Base-by-base conservation (phyloP, 768 basidiomycete genomes). In the Dentipellis fragilis region DNA sequence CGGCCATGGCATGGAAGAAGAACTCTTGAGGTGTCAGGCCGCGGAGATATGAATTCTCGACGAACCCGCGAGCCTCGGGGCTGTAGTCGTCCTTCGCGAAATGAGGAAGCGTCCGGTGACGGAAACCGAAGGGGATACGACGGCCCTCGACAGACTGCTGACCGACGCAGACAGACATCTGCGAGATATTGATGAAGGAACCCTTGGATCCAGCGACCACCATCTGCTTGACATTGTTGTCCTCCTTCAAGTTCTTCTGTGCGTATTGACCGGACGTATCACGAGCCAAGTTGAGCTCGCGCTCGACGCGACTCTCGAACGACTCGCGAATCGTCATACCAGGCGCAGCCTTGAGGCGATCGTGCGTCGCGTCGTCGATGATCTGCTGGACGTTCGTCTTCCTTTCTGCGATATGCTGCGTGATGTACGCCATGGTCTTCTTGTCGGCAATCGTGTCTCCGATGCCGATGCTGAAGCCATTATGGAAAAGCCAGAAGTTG, bases 201-300 rank as follows among this genome's bases (percentile, higher is more conserved):
- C 94, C 93, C 72, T 99, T 98, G 11, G 96, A 96, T 22, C 96
- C 96, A 10, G 96, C 94, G 6, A 95, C 92, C 66, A 98, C 95
- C 96, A 99, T 99, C 80, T 98, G 96, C 79, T 98, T 99, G 75
- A 98, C 94, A 64, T 98, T 97, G 78, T 99, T 98, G 73, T 96
- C 94, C 69, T 92, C 91, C 78, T 98, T 98, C 79, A 98, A 76
- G 67, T 87, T 87, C 73, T 93, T 87, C 73, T 98, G 93, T n/a
- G 94, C 95, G 47, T 86, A 89, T 67, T 93, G 92, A 75, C 96
- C 96, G 29, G 93, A 93, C 49, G 81, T 80, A 66, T 98, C 96
- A 78, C 94, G 93, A 61, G 95, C 96, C 69, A 86, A 75, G 68
- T 99, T 97, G 64, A 99, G 80, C 67, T 92, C 83, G 23, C 83